These are phyloP conservation scores for Tylopilus sp. DNA, from an alignment of 768 basidiomycete genomes.

Conservation along the genomic window DNA sequence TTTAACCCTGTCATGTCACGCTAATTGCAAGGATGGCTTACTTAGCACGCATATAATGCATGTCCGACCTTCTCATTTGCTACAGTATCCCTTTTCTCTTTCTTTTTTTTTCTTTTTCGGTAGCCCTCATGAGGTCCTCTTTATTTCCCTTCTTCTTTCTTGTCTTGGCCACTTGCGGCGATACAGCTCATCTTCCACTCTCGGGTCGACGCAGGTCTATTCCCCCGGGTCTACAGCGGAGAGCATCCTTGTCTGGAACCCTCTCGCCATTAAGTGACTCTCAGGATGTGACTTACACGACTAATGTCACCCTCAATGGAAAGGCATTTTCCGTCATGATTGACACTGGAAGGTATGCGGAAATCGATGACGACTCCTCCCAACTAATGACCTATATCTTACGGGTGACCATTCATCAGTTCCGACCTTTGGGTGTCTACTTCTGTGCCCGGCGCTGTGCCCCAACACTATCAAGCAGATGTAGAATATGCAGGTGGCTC, in stretches of 20 bases:
- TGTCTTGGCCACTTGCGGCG: background rate
- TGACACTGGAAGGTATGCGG: constrained; percentile 45
- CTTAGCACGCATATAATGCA: constrained; percentile 2
- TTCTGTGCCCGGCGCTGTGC: constrained; percentile 36
- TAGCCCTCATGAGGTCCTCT: constrained; percentile 9
- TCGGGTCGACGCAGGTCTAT: constrained; percentile 11
- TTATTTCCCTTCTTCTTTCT: constrained; percentile 11
- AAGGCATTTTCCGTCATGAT: constrained; percentile 33
- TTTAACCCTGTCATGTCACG: too few relatives aligned
- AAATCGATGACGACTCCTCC: background rate
- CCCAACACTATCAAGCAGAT: constrained; percentile 36
- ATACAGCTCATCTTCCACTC: constrained; percentile 16
- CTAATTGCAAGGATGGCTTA: too few relatives aligned
- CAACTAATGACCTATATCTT: background rate
- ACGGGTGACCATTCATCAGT: constrained; percentile 32
- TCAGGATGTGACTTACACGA: constrained; percentile 34
- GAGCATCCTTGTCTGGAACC: constrained; percentile 29
- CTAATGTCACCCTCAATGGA: constrained; percentile 41
- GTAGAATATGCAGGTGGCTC: constrained; percentile 55
- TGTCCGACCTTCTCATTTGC: background rate
- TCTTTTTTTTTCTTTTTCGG: background rate
- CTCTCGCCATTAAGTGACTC: constrained; percentile 26
- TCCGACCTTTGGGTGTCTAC: constrained; percentile 64
- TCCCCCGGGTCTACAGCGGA: constrained; percentile 15
- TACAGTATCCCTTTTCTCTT: background rate